Percentiles rank a stretch among this genome's conserved stretches.
phyloP scores from a whole-genome alignment of 805 yeast genomes.

The Candida tammaniensis region DNA sequence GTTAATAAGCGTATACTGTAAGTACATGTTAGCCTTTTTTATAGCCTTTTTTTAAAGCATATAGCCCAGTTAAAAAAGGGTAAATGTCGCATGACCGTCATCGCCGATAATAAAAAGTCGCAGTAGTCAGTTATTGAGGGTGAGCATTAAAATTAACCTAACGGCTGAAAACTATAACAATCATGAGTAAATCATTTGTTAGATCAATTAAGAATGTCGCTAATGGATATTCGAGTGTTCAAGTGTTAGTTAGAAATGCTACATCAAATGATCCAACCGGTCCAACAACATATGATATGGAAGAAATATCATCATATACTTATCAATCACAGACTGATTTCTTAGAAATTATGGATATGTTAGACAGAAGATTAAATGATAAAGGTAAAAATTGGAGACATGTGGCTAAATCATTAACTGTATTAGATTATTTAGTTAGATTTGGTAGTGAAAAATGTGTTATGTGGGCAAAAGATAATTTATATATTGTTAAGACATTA shows the following conservation, averaged over 20 bases:
- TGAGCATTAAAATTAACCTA: no score
- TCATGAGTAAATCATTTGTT: slow-evolving; percentile 73
- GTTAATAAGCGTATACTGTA: no score
- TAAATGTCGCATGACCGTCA: no score
- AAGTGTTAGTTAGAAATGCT: slow-evolving; percentile 86
- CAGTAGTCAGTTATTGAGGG: no score
- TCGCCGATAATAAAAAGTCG: no score
- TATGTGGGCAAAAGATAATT: slow-evolving; percentile 85
- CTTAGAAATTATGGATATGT: slow-evolving; percentile 88
- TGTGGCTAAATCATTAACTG: slow-evolving; percentile 84
- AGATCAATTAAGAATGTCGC: slow-evolving; percentile 86
- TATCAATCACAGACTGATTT: slow-evolving; percentile 68
- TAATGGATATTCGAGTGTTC: slow-evolving; percentile 84
- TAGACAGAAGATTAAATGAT: slow-evolving; percentile 88
- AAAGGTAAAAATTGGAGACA: slow-evolving; percentile 98
- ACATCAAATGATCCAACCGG: slow-evolving; percentile 86
- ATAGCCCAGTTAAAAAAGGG: no score
- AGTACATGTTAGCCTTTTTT: no score
- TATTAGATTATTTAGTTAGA: slow-evolving; percentile 84
- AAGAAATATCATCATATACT: slow-evolving; percentile 74
- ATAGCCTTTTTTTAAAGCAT: no score
- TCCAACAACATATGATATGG: slow-evolving; percentile 80
- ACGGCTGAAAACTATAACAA: no score
- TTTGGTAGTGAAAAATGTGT: slow-evolving; percentile 87
- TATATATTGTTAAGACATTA: slow-evolving; percentile 83